Base-by-base conservation (phyloP, 345 rosid genomes). In the Populus davidiana region DNA sequence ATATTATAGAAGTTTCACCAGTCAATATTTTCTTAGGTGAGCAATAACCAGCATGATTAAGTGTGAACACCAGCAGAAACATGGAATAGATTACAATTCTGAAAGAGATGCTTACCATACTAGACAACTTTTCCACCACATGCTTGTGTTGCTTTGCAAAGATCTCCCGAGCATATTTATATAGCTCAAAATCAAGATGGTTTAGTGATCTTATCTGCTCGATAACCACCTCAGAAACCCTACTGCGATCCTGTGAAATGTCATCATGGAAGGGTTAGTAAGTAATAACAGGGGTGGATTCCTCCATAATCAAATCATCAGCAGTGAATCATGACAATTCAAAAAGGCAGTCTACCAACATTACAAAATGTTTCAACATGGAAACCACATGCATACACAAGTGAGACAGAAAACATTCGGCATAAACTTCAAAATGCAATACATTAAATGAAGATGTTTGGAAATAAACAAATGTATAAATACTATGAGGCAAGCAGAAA, bases 131-230 rank as follows among this genome's bases (percentile, higher is more conserved):
- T 63, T 82, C 84, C 44, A 65, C 73, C 0, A 83, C 70, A 41
- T 71, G 82, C 67, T 74, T 76, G 77, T 87, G 91, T 78, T 92
- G 90, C 86, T 89, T 90, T 18, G 84, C 87, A 79, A 90, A 96
- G 25, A 96, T 85, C 75, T 82, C 87, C 80, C 76, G 83, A 14
- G 98, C 98, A 80, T 96, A 89, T 77, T 91, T 83, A 80, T 91
- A 96, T 29, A 96, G 94, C 86, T 93, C 92, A 75, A 89, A 21
- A 74, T 96, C 98, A 38, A 96, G 98, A 73, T 73, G 71, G 88
- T 96, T 96, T n/a, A 88, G 90, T n/a, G 88, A 86, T 86, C 77
- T 89, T 75, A 96, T 91, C 88, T 86, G 83, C 84, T 84, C 80
- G 17, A 92, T 84, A 69, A 93, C 87, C 76, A 38, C 80, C 41